phyloP scores from a whole-genome alignment of 2,329 filamentous ascomycete genomes.

The Thermothelomyces thermophilus region DNA sequence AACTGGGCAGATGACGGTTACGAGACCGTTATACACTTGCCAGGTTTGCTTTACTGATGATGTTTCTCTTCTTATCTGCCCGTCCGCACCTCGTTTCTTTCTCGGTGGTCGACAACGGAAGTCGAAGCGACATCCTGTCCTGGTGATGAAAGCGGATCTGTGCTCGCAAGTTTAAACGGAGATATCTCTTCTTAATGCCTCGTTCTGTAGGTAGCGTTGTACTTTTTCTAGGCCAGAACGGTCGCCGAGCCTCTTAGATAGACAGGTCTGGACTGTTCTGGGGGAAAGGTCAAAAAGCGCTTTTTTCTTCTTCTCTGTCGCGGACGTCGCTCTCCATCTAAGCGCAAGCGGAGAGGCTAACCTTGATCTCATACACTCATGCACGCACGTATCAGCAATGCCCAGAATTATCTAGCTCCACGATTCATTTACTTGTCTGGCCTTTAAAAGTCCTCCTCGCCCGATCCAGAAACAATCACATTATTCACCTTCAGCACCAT shows the following conservation, averaged over 20 bases:
- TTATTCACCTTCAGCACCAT: constrained; percentile 99
- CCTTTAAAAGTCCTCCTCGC: constrained; percentile 78
- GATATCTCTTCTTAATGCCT: not conserved
- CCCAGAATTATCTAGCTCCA: constrained; percentile 4
- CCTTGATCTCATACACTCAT: constrained; percentile 18
- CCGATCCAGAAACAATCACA: constrained; percentile 82
- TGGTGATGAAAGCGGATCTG: not conserved
- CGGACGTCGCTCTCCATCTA: not conserved
- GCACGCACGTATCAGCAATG: constrained; percentile 13
- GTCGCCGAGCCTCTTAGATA: not conserved
- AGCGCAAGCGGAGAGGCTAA: too few species aligned
- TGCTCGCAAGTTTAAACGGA: not conserved
- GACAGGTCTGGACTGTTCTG: not conserved
- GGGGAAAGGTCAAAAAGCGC: constrained; percentile 1
- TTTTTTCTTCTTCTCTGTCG: not conserved
- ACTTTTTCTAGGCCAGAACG: not conserved
- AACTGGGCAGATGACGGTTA: not conserved
- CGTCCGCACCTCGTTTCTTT: not conserved
- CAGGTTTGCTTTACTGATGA: not conserved
- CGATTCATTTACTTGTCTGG: not conserved
- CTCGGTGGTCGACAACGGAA: not conserved
- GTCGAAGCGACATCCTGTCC: too few species aligned
- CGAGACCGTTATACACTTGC: not conserved
- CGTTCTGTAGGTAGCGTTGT: not conserved
- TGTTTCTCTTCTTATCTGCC: not conserved